Percentiles rank a stretch among this genome's conserved stretches.
These are phyloP conservation scores for Amphicarpaea edgeworthii DNA, from an alignment of 306 rosid species.

Conservation along the genomic window DNA sequence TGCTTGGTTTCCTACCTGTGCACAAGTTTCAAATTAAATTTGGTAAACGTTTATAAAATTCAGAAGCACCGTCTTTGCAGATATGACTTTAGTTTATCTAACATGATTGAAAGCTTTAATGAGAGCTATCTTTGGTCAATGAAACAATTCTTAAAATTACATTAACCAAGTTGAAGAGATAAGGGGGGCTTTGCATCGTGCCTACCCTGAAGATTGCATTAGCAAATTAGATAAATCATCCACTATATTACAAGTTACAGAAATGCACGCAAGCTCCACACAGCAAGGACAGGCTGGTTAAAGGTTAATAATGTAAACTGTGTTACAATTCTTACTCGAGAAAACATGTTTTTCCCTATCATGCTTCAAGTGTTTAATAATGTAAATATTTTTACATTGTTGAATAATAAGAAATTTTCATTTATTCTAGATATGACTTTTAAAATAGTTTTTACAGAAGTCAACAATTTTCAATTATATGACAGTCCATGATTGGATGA, in stretches of 20 bases:
- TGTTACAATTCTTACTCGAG: background rate
- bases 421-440: background rate
- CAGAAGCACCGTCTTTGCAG: background rate
- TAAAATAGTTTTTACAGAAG: background rate
- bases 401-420: background rate
- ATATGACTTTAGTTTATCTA: slow-evolving; percentile 10
- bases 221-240: background rate
- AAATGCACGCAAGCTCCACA: slow-evolving; percentile 10
- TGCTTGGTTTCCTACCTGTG: slow-evolving; percentile 59
- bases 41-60: background rate
- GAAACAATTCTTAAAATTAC: slow-evolving; percentile 18
- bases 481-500: background rate
- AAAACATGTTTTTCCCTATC: background rate
- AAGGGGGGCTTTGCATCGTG: slow-evolving; percentile 6
- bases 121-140: background rate
- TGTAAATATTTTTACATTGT: background rate
- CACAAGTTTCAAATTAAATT: slow-evolving; percentile 1
- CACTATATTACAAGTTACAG: background rate
- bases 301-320: background rate
- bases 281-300: slow-evolving; percentile 1
- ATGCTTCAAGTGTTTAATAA: background rate
- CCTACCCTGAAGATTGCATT: background rate
- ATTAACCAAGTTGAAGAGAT: background rate
- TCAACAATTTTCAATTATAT: background rate
- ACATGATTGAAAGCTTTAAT: slow-evolving; percentile 16